These are phyloP conservation scores for Trypanosoma congolense DNA, from an alignment of 208 protist genomes.

Conservation along the genomic window DNA sequence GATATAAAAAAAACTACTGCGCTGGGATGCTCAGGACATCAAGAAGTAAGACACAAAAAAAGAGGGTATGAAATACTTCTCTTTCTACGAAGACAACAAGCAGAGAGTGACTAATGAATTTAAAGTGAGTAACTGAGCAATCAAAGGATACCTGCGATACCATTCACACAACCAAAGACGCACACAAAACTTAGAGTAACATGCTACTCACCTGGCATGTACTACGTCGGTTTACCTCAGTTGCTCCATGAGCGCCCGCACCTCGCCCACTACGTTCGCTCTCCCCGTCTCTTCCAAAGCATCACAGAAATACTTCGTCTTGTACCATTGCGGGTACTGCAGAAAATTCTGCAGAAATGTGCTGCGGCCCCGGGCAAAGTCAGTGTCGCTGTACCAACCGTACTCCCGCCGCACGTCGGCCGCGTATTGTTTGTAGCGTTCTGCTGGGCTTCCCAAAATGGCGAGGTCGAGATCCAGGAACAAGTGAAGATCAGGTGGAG, in stretches of 20 bases:
- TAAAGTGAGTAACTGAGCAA: no score
- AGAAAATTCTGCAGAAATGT: slow-evolving; percentile 43
- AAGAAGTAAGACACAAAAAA: slow-evolving; percentile 7
- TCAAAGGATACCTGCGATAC: no score
- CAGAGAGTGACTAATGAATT: neutral
- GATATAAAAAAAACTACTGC: neutral
- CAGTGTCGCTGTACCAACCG: slow-evolving; percentile 28
- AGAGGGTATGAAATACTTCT: slow-evolving; percentile 1
- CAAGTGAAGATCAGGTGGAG: slow-evolving; percentile 25
- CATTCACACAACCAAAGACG: no score
- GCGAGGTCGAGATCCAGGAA: slow-evolving; percentile 75
- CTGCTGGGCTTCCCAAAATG: slow-evolving; percentile 41
- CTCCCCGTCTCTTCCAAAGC: slow-evolving; percentile 44
- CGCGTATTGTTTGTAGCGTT: slow-evolving; percentile 36
- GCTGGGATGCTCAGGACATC: neutral
- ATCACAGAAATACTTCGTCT: slow-evolving; percentile 69
- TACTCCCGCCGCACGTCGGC: slow-evolving; percentile 57
- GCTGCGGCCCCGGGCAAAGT: slow-evolving; percentile 45
- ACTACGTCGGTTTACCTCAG: neutral
- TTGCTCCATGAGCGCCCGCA: slow-evolving; percentile 23
- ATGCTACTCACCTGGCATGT: no score
- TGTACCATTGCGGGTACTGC: slow-evolving; percentile 54
- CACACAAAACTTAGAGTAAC: no score
- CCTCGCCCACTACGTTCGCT: slow-evolving; percentile 37
- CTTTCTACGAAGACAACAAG: neutral